Conservation (phyloP, 2,329 filamentous ascomycete genomes). For the Zasmidium cellare region DNA sequence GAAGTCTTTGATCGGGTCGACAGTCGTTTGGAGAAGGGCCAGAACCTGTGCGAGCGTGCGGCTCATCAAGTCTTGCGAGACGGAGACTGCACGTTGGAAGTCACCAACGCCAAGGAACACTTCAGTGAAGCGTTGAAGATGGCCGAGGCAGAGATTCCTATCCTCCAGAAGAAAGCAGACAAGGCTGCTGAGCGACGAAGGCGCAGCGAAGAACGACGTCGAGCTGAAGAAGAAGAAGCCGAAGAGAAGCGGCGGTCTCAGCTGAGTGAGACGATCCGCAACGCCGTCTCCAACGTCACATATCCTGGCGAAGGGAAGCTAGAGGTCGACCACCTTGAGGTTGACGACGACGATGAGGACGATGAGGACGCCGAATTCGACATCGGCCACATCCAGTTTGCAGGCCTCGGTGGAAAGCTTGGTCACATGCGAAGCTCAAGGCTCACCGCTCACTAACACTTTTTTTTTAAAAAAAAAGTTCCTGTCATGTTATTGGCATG, state of each 20-base stretch:
- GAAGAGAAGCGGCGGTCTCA: slow-evolving; percentile 8
- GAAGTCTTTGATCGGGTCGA: slow-evolving; percentile 64
- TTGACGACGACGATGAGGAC: slow-evolving; percentile 17
- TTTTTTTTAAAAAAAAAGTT: too few relatives aligned
- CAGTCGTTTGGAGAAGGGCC: slow-evolving; percentile 74
- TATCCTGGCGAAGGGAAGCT: slow-evolving; percentile 16
- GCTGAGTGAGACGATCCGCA: slow-evolving; percentile 1
- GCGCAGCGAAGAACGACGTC: slow-evolving; percentile 25
- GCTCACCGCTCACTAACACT: slow-evolving; percentile 5
- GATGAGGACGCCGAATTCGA: slow-evolving; percentile 20
- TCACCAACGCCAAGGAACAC: slow-evolving; percentile 66
- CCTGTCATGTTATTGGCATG: not conserved
- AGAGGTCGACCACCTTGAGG: slow-evolving; percentile 22
- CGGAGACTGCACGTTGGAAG: slow-evolving; percentile 77
- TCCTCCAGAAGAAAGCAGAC: slow-evolving; percentile 22
- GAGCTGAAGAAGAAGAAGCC: slow-evolving; percentile 22
- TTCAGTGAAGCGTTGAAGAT: slow-evolving; percentile 64
- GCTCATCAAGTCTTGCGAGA: slow-evolving; percentile 88
- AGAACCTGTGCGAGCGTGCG: slow-evolving; percentile 79
- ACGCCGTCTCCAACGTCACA: slow-evolving; percentile 8
- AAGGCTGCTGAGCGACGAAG: slow-evolving; percentile 25
- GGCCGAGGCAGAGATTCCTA: slow-evolving; percentile 31
- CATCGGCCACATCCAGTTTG: slow-evolving; percentile 13
- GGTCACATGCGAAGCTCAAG: slow-evolving; percentile 14
- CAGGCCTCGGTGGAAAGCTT: slow-evolving; percentile 8